Percentiles rank a stretch among this genome's conserved stretches.
Conservation (phyloP, 192 early-diverging fungal genomes). For the Coemansia sp. region DNA sequence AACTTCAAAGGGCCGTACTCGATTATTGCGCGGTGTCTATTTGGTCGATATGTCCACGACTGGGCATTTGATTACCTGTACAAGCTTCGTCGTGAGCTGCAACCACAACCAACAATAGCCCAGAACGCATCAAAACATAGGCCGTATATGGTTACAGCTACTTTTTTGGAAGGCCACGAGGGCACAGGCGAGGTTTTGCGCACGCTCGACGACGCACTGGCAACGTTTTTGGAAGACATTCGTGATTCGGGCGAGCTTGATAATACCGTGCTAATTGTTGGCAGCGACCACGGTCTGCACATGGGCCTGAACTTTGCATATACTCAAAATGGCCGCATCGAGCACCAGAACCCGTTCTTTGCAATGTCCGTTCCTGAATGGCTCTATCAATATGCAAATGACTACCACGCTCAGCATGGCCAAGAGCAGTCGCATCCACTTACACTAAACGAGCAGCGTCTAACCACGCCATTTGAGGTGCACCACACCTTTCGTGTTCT, state of each 20-base stretch:
- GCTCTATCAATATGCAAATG: constrained; percentile 31
- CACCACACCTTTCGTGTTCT: constrained; percentile 41
- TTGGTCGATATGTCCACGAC: constrained; percentile 40
- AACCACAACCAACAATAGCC: not conserved
- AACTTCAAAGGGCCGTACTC: constrained; percentile 54
- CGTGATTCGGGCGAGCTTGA: constrained; percentile 35
- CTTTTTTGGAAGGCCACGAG: constrained; percentile 46
- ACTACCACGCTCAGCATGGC: constrained; percentile 13
- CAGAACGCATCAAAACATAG: constrained; percentile 1
- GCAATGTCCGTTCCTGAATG: constrained; percentile 32
- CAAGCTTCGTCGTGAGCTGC: constrained; percentile 30
- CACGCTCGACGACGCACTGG: constrained; percentile 24
- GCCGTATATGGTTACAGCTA: constrained; percentile 37
- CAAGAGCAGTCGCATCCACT: constrained; percentile 20
- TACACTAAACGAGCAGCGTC: constrained; percentile 35
- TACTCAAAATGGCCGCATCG: constrained; percentile 37
- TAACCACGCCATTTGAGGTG: constrained; percentile 41
- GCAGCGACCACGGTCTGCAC: constrained; percentile 41
- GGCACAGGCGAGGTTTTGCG: constrained; percentile 44
- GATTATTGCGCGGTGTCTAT: constrained; percentile 36
- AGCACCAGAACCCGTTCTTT: constrained; percentile 50
- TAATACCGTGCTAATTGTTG: constrained; percentile 35
- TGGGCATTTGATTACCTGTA: constrained; percentile 43
- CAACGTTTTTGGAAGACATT: constrained; percentile 27
- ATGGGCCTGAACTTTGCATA: constrained; percentile 51